A percentile compares a stretch with the other conserved stretches of the same genome.
Evolutionary conservation across 805 yeast species (phyloP).

Genomic region (Metschnikowia colocasiae): DNA sequence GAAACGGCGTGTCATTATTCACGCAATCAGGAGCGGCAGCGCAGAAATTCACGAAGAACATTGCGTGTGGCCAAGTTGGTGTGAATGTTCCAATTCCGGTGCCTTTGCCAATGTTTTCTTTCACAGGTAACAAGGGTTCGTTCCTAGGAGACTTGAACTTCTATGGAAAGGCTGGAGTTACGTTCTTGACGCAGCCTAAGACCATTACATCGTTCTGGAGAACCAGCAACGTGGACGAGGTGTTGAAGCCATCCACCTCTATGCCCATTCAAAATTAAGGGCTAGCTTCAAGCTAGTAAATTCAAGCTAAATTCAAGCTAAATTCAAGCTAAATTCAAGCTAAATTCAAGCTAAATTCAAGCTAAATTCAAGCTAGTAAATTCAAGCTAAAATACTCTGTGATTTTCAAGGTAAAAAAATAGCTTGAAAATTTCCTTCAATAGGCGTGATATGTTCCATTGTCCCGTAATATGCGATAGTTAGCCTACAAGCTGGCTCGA

Average conservation of each 20-base stretch:
- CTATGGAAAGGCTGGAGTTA: constrained; percentile 72
- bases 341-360: no score
- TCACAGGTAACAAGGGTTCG: constrained; percentile 72
- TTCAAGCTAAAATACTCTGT: no score
- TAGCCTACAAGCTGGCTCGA: background rate
- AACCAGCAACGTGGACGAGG: constrained; percentile 45
- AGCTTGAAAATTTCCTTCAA: background rate
- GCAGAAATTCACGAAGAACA: constrained; percentile 62
- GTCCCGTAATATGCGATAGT: no score
- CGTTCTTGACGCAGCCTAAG: constrained; percentile 70
- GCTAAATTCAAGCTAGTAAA: no score
- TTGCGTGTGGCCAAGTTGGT: constrained; percentile 76
- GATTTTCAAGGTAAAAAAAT: no score
- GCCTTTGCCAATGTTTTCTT: constrained; percentile 77
- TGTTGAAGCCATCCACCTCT: constrained; percentile 52
- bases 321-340: no score
- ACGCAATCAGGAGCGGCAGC: constrained; percentile 69
- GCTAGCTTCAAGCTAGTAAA: no score
- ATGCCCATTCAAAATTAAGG: constrained; percentile 63
- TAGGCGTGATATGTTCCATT: no score
- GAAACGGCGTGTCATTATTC: constrained; percentile 70
- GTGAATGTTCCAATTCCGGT: constrained; percentile 78
- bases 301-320: no score
- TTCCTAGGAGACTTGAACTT: constrained; percentile 78
- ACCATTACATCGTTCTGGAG: constrained; percentile 71